These are phyloP conservation scores for Colletotrichum cereale DNA, from an alignment of 2,329 filamentous ascomycete species.

Conservation along the genomic window DNA sequence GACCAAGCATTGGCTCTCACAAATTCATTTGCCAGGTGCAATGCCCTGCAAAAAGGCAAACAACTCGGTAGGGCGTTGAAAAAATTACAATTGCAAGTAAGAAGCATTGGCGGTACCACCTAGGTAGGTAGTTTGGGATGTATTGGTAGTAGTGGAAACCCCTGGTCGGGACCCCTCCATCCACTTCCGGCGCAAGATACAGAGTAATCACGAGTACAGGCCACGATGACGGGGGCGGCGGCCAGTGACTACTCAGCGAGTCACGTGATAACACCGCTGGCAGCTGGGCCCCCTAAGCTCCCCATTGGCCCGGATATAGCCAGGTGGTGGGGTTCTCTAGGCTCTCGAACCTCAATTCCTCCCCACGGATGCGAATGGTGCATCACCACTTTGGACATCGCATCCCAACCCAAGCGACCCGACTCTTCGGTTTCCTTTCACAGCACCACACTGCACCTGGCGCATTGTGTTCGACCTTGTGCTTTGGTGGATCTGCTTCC, in stretches of 20 bases:
- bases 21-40: not conserved
- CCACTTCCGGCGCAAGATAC: not conserved
- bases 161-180: constrained; percentile 25
- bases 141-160: not conserved
- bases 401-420: constrained; percentile 38
- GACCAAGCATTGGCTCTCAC: not conserved
- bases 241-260: constrained; percentile 16
- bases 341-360: constrained; percentile 40
- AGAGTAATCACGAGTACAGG: not conserved
- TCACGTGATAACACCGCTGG: not conserved
- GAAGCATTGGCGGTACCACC: no score
- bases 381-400: constrained; percentile 40
- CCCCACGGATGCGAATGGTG: constrained; percentile 37
- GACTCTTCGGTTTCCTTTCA: constrained; percentile 35
- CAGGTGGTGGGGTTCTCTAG: constrained; percentile 31
- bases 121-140: no score
- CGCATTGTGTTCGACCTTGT: constrained; percentile 37
- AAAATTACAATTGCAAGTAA: not conserved
- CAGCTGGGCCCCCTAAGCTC: constrained; percentile 12
- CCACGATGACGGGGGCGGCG: constrained; percentile 24
- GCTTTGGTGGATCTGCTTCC: constrained; percentile 21
- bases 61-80: no score
- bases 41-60: not conserved
- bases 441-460: constrained; percentile 19
- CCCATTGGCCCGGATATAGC: constrained; percentile 21